Base-by-base conservation (phyloP, 192 early-diverging fungal species). In the Linderina pennispora region DNA sequence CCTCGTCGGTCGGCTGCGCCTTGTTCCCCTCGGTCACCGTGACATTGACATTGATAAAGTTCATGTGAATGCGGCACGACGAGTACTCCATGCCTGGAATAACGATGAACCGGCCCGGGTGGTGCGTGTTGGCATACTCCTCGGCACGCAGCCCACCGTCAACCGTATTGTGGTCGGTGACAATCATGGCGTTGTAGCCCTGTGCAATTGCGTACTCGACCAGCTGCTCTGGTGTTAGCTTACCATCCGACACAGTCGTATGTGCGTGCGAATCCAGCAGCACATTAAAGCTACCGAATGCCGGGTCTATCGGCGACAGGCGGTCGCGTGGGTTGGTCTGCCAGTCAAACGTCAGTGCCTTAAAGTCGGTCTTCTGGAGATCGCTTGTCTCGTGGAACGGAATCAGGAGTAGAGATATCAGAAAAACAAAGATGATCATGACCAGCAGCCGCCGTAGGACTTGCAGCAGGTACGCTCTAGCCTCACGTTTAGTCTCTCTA, bases 71-170 rank as follows among this genome's bases (percentile, higher is more conserved):
- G 1, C 84, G 77, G 52, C 84, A 87, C 25, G 62, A 78, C 18
- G 77, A 82, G 26, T 84, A 80, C 48, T 87, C 85, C 74, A 84
- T 80, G 2, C 64, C 82, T 6, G 85, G 82, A 7, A 87, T 78
- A 0, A 84, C 82, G 0, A 76, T 58, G 43, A 87, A 75, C 18
- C 51, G 36, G 17, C 62, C 72, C 1, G 69, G 57, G 17, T 80
- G 79, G 11, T 79, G 71, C 11, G 38, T 48, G 25, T 61, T 43
- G 2, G 82, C 84, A 23, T 83, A 54, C 36, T 65, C 25, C 45
- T 82, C 72, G 5, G 82, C 82, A 15, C 57, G 77, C 18, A 84
- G 43, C 1, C 78, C 81, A 39, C 85, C 85, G 23, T 50, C 46
- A 10, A 87, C 64, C 0, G 77, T 78, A 45, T 87, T 84, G 50